Evolutionary conservation across 768 basidiomycete genomes (phyloP).

Genomic region (Psilocybe azurescens): DNA sequence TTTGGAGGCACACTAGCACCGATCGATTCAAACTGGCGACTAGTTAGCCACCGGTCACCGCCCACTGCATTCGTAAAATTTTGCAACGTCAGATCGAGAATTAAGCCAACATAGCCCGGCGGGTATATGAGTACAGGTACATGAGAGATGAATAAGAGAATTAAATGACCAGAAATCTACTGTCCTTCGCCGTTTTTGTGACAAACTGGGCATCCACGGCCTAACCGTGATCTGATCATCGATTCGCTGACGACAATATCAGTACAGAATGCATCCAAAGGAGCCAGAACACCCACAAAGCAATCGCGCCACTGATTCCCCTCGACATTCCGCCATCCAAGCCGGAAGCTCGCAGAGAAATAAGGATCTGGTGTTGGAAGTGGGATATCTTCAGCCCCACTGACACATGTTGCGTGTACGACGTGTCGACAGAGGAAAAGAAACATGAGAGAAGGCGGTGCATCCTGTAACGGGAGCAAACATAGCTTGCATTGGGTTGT

Average conservation of each 20-base stretch:
- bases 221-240: conserved; percentile 66
- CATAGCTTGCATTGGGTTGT: conserved; percentile 75
- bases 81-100: not conserved
- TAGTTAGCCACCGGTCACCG: no score
- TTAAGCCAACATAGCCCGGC: not conserved
- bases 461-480: conserved; percentile 55
- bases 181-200: conserved; percentile 59
- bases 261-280: not conserved
- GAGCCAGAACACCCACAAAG: conserved; percentile 62
- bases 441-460: conserved; percentile 59
- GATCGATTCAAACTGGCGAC: no score
- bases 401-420: conserved; percentile 81
- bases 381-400: conserved; percentile 68
- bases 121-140: conserved; percentile 5
- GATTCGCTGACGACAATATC: conserved; percentile 58
- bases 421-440: conserved; percentile 90
- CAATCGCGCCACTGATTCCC: conserved; percentile 73
- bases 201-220: conserved; percentile 82
- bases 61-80: not conserved
- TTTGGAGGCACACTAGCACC: no score
- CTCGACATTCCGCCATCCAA: conserved; percentile 44
- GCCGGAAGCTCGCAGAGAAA: conserved; percentile 36
- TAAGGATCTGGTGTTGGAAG: conserved; percentile 57
- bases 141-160: not conserved
- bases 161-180: conserved; percentile 22